Percentiles rank a stretch among this genome's conserved stretches.
phyloP scores from a whole-genome alignment of 495 filamentous ascomycete species.

The Neurospora sublineolata region DNA sequence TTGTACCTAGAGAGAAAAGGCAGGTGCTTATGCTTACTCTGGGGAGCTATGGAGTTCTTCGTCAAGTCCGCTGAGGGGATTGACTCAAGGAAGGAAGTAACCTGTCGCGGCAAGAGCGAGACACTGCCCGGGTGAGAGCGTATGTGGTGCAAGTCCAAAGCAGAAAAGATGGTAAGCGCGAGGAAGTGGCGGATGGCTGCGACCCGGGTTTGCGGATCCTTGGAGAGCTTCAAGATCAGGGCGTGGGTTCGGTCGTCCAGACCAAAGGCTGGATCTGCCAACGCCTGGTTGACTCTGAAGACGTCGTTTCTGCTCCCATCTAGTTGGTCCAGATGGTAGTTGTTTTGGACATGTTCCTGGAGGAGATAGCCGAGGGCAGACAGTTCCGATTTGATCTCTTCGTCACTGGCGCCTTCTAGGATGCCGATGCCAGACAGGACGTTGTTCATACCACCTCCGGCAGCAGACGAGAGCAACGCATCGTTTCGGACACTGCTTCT shows the following conservation, averaged over 20 bases:
- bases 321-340: conserved; percentile 22
- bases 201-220: not conserved
- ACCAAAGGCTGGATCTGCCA: not conserved
- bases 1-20: not conserved
- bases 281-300: not conserved
- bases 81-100: conserved; percentile 17
- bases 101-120: conserved; percentile 22
- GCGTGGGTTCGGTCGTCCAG: not conserved
- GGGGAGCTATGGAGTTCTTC: not conserved
- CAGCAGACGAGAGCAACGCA: not conserved
- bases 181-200: not conserved
- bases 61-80: conserved; percentile 10
- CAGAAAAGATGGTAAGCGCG: not conserved
- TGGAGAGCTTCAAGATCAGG: not conserved
- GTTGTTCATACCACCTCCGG: not conserved
- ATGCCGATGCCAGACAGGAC: conserved; percentile 1
- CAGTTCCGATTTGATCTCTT: conserved; percentile 19
- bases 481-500: not conserved
- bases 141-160: not conserved
- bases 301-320: not conserved
- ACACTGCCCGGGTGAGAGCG: conserved; percentile 2
- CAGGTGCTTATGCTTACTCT: conserved; percentile 1
- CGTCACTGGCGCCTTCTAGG: conserved; percentile 17
- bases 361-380: conserved; percentile 18
- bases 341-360: conserved; percentile 23